Conservation (phyloP, 768 basidiomycete species). For the Cubamyces sp. region DNA sequence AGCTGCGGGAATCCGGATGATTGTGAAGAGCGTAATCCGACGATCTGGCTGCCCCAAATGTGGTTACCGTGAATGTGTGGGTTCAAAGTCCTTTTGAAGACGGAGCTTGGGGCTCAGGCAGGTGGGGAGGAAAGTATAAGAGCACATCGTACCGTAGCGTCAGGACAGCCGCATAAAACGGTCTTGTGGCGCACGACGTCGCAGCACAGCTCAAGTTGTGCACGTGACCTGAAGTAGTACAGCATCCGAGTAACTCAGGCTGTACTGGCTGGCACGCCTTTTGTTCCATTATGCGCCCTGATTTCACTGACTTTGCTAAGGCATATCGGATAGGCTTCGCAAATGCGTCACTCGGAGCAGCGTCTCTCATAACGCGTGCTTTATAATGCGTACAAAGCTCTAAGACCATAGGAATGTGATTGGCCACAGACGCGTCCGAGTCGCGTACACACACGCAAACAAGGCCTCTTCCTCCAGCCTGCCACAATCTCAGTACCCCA, state of each 20-base stretch:
- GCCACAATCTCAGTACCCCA: not conserved
- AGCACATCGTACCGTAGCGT: constrained; percentile 6
- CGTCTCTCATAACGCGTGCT: too few relatives aligned
- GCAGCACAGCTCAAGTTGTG: not conserved
- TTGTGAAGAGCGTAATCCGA: too few relatives aligned
- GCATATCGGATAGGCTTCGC: too few relatives aligned
- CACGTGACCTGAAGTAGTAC: constrained; percentile 9
- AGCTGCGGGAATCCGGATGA: too few relatives aligned
- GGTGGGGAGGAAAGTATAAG: not conserved
- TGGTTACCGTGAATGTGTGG: too few relatives aligned
- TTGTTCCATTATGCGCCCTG: not conserved
- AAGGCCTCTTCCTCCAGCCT: constrained; percentile 18
- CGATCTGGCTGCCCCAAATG: too few relatives aligned
- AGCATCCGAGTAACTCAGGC: not conserved
- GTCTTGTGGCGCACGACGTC: not conserved
- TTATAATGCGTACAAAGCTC: too few relatives aligned
- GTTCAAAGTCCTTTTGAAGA: too few relatives aligned
- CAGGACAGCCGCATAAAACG: not conserved
- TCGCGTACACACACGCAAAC: constrained; percentile 29
- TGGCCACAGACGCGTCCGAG: constrained; percentile 12
- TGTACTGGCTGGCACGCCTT: too few relatives aligned
- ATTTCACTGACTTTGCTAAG: not conserved
- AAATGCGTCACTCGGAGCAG: too few relatives aligned
- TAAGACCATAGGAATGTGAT: not conserved
- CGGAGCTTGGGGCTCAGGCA: not conserved